A percentile compares a stretch with the other conserved stretches of the same genome.
Evolutionary conservation across 768 basidiomycete genomes (phyloP).

Genomic region (Pleurotus eryngii): DNA sequence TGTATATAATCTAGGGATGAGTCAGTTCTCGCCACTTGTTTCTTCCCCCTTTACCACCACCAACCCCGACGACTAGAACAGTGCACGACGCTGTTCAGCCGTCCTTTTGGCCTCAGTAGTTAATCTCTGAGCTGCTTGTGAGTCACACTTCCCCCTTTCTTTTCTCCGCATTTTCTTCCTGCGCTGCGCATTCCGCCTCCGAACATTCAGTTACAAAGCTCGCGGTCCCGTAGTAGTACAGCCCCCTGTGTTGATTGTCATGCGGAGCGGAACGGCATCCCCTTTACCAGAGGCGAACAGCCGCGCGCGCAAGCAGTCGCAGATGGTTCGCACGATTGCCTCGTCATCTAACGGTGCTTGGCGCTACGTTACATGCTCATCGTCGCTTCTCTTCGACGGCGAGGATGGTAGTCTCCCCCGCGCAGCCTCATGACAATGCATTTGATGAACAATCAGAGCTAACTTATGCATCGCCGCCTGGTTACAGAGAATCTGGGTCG

Average conservation of each 20-base stretch:
- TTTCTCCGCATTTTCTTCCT: neutral
- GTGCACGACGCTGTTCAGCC: constrained; percentile 4
- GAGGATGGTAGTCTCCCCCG: neutral
- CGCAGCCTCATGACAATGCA: neutral
- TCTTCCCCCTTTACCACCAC: constrained; percentile 5
- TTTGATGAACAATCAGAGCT: constrained; percentile 43
- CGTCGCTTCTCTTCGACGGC: neutral
- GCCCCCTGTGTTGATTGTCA: neutral
- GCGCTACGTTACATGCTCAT: constrained; percentile 8
- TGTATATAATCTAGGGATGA: constrained; percentile 5
- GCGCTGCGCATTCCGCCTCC: neutral
- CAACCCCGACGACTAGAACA: neutral
- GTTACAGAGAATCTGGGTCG: constrained; percentile 55
- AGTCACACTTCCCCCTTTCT: neutral
- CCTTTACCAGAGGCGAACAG: neutral
- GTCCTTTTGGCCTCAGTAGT: constrained; percentile 1
- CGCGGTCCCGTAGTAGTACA: neutral
- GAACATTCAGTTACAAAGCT: neutral
- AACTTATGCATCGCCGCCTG: constrained; percentile 37
- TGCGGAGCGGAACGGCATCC: neutral
- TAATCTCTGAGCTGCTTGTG: constrained; percentile 7
- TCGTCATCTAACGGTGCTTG: constrained; percentile 8
- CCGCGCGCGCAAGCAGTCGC: neutral
- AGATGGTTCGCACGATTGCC: constrained; percentile 3
- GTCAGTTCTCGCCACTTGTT: neutral